phyloP scores from a whole-genome alignment of 257 asterid genomes.

The Petunia axillaris region DNA sequence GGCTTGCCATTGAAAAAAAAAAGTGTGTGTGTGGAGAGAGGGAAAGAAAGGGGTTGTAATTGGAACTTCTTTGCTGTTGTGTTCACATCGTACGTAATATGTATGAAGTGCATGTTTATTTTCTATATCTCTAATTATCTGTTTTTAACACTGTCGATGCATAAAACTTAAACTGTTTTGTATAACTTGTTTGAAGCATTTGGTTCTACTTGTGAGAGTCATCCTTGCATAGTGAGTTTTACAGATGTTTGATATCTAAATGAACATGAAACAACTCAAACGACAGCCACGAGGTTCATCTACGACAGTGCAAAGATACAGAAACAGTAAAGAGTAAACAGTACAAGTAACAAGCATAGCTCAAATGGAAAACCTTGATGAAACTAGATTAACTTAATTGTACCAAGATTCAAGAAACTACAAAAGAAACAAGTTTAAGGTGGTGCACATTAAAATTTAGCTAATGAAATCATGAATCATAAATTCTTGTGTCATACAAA shows the following conservation, averaged over 20 bases:
- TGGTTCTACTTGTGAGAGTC: not conserved
- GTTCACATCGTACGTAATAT: not conserved
- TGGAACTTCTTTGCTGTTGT: slow-evolving; percentile 8
- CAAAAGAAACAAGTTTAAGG: slow-evolving; percentile 5
- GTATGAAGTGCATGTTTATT: slow-evolving; percentile 16
- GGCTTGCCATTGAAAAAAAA: slow-evolving; percentile 10
- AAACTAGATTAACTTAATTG: no score
- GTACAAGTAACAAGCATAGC: not conserved
- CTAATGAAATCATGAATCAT: not conserved
- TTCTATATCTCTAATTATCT: not conserved
- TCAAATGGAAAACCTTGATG: not conserved
- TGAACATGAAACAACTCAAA: not conserved
- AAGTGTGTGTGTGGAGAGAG: not conserved
- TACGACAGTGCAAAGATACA: not conserved
- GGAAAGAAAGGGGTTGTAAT: not conserved
- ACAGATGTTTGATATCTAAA: no score
- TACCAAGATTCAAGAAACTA: not conserved
- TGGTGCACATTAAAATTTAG: not conserved
- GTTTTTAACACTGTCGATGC: not conserved
- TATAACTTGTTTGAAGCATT: not conserved
- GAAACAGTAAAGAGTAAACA: not conserved
- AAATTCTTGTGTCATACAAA: not conserved
- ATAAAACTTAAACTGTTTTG: not conserved
- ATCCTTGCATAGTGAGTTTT: not conserved
- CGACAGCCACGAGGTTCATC: not conserved